These are phyloP conservation scores for Priceomyces carsonii DNA, from an alignment of 805 yeast species.

Conservation along the genomic window DNA sequence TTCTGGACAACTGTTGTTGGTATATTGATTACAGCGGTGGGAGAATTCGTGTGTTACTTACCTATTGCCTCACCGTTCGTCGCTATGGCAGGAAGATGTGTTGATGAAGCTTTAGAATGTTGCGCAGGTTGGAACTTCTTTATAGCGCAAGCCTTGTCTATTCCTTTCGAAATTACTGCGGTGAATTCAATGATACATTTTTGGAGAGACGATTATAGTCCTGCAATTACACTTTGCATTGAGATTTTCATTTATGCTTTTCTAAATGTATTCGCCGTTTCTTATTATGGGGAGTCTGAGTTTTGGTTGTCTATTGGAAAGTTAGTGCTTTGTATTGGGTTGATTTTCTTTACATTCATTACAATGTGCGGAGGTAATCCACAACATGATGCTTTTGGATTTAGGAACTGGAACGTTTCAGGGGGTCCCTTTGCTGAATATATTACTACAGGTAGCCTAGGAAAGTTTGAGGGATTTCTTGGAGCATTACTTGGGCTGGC, in stretches of 20 bases:
- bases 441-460: constrained; percentile 35
- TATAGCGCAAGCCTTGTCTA: constrained; percentile 45
- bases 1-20: constrained; percentile 35
- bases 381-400: constrained; percentile 32
- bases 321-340: constrained; percentile 37
- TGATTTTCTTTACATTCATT: constrained; percentile 36
- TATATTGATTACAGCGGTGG: constrained; percentile 34
- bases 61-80: constrained; percentile 38
- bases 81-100: constrained; percentile 38
- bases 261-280: constrained; percentile 49
- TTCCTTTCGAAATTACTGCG: constrained; percentile 49
- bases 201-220: constrained; percentile 50
- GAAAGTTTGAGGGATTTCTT: constrained; percentile 44
- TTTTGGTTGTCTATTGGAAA: constrained; percentile 46
- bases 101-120: constrained; percentile 38
- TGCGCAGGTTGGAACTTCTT: constrained; percentile 35
- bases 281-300: constrained; percentile 52
- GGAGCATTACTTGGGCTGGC: constrained; percentile 38
- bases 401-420: constrained; percentile 32
- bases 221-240: constrained; percentile 46
- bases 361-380: constrained; percentile 43
- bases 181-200: constrained; percentile 56
- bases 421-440: constrained; percentile 43
- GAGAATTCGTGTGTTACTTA: constrained; percentile 38
- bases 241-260: constrained; percentile 44